Conservation (phyloP, 805 yeast genomes). For the Pichia nanzhaoensis region DNA sequence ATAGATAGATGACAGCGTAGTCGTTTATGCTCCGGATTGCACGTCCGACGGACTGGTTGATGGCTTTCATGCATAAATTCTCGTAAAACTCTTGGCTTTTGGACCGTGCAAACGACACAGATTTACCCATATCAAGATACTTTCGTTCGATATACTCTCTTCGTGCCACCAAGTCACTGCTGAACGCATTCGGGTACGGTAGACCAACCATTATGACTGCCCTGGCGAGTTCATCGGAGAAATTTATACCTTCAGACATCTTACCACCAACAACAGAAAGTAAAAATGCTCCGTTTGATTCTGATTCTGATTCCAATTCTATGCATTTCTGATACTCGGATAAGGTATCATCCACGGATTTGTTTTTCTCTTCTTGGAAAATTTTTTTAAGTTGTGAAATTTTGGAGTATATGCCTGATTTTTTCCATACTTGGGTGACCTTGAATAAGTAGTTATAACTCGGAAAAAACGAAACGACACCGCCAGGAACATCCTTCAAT, state of each 20-base stretch:
- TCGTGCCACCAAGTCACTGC: constrained; percentile 76
- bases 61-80: constrained; percentile 82
- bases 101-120: constrained; percentile 37
- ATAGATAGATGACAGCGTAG: constrained; percentile 64
- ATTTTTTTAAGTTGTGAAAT: constrained; percentile 38
- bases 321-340: constrained; percentile 44
- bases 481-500: constrained; percentile 49
- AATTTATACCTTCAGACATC: constrained; percentile 89
- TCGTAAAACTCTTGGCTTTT: constrained; percentile 61
- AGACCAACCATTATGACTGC: constrained; percentile 82
- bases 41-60: constrained; percentile 88
- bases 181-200: constrained; percentile 80
- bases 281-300: constrained; percentile 61
- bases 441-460: constrained; percentile 66
- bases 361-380: constrained; percentile 48
- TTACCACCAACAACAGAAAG: constrained; percentile 90
- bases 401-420: constrained; percentile 26
- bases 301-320: constrained; percentile 15
- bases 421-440: constrained; percentile 50
- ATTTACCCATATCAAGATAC: constrained; percentile 42
- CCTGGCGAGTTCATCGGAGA: constrained; percentile 80
- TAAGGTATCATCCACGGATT: constrained; percentile 41
- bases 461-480: constrained; percentile 78
- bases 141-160: constrained; percentile 53
- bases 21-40: constrained; percentile 81